Evolutionary conservation across 148 eudicot species (phyloP).

Genomic region (Arbutus unedo): DNA sequence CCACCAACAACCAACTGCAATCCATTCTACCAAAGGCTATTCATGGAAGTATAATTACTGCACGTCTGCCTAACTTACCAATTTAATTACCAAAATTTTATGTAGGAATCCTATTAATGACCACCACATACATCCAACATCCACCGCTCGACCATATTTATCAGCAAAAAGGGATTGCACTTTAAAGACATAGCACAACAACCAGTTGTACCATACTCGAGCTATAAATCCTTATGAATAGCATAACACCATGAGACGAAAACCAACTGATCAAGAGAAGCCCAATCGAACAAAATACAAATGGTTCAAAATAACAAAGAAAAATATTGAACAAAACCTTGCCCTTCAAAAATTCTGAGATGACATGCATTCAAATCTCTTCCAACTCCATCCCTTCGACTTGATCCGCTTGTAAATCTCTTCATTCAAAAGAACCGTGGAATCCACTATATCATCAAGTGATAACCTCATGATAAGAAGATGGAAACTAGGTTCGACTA

Average conservation of each 20-base stretch:
- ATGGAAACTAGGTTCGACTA: neutral
- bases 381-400: neutral
- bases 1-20: neutral
- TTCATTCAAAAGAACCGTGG: neutral
- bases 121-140: neutral
- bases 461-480: neutral
- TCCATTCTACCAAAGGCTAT: neutral
- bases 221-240: neutral
- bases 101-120: neutral
- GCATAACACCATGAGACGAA: neutral
- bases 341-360: neutral
- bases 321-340: neutral
- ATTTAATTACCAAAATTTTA: neutral
- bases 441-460: neutral
- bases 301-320: neutral
- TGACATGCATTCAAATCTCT: neutral
- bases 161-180: neutral
- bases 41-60: neutral
- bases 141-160: neutral
- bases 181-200: neutral
- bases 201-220: neutral
- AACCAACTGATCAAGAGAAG: neutral
- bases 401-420: neutral
- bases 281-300: neutral
- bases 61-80: neutral